Evolutionary conservation across 305 asterid genomes (phyloP), one percentile per base, ranked within the genome.

Genomic region (Solanum aculeatissimum): DNA sequence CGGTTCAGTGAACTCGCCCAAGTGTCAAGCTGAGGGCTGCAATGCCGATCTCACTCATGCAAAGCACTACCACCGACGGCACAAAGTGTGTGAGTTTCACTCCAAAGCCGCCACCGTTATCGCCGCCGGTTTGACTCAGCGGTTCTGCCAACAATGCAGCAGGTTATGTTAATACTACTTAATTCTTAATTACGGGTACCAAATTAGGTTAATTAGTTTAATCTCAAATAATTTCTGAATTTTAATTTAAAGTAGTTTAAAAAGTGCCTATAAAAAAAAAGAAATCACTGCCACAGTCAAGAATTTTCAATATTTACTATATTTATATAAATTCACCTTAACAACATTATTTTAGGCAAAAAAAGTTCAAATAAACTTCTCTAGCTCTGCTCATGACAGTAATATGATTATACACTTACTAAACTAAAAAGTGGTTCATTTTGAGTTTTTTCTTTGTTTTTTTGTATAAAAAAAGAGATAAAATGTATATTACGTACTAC

Each of bases 101-200:
- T 94, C 98, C n/a, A 96, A 96, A 84, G 94, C 98, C 78, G 85
- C 98, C 90, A 95, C 98, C 65, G 98, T 93, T 87, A 88, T 93
- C 86, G 95, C 97, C 75, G 94, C 94, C 94, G 98, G 98, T 38
- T 83, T 95, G 85, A 96, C 99, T 80, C 99, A 95, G 92, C 96
- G 99, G 1, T 96, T 96, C 93, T 96, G 99, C 90, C 99, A 96
- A 72, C 99, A 97, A 87, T 97, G 99, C 79, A 97, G 99, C 98
- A 95, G 99, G 99, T 95, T 47, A 49, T 19, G 47, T n/a, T 78
- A 14, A 29, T 49, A 58, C 3, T 58, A 21, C 66, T 10, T 32
- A 54, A 53, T 85, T 16, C 69, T 25, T 60, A 57, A 9, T n/a
- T 9, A 60, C 68, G 32, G 68, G 35, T 12, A 25, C 38, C 12